Evolutionary conservation across 2,329 filamentous ascomycete genomes (phyloP), one percentile per base, ranked within the genome.

Genomic region (Pseudocercospora vitis): DNA sequence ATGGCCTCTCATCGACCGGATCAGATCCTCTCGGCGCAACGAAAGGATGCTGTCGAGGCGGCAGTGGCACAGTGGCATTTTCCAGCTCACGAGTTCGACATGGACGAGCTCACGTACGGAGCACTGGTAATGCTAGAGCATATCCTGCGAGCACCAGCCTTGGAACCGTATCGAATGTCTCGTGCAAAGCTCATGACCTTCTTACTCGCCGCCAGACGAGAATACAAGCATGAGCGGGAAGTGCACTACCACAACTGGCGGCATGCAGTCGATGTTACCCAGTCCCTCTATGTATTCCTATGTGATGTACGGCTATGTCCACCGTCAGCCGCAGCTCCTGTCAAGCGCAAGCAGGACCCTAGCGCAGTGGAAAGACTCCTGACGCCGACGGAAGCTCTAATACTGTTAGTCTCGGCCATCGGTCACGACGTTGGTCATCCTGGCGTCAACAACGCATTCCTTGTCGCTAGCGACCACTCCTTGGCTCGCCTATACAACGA

Each of bases 371-470:
- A 88, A 2, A 76, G 80, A 39, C 77, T 97, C 19, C 76, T 99
- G n/a, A 81, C 82, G 45, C 91, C 92, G 0, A 89, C 95, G 60
- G 91, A 97, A 70, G 89, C 88, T 4, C 78, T 99, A 49, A 92
- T 91, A 0, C 80, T 99, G 2, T 80, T 99, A 40, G 87, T 97
- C 60, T 92, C 92, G 7, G 94, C 94, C n/a, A 95, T 99, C 66
- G 94, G 94, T 35, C 94, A 99, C 64, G 94, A 99, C 69, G 94
- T 97, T 32, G 94, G 94, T 18, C 94, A 99, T 69, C 94, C 94
- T 0, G 94, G 94, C 51, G 94, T 99, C 66, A 99, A 97, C 75
- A 99, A 99, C 69, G 91, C 92, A 24, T 99, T 99, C 68, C 78
- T 99, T 4, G 85, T 96, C 14, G 91, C 89, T 26, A 81, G 96